Evolutionary conservation across 305 asterid genomes (phyloP), one percentile per base, ranked within the genome.

Genomic region (Nicotiana rustica): DNA sequence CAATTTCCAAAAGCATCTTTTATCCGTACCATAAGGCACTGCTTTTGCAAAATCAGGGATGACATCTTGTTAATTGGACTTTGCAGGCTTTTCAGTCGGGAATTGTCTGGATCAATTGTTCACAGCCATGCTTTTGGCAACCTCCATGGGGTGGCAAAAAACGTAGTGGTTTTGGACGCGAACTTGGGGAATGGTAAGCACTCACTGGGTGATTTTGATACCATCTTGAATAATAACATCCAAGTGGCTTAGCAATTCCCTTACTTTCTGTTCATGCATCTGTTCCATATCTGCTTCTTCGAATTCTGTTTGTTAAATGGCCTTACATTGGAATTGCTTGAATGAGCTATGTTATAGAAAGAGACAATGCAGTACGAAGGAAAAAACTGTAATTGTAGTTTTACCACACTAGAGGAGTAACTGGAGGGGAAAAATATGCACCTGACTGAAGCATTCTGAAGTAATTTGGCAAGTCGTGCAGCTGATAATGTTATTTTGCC

Each of bases 111-210:
- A 88, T 96, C 35, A 96, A 96, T 88, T 96, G 99, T 90, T 96
- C 99, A 18, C 99, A 94, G 88, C 99, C 99, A 19, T 92, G 98
- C 96, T 96, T 94, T 92, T 82, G 92, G 82, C 99, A 96, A 86
- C 97, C 99, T 78, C 99, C 99, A 14, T 96, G 99, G 99, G 99
- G 99, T 55, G 99, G 99, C 86, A 92, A 88, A 86, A 96, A 94
- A 85, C 97, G 94, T n/a, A 96, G 99, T 85, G 99, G 99, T 44
- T 96, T 94, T 86, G 99, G 99, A 41, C 98, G 98, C 56, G 99
- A 96, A 82, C 96, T 96, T 67, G 99, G 99, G 62, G 98, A 94
- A 89, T 88, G 98, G 99, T 96, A 93, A 84, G 66, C 38, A 75
- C 80, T 52, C 29, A 29, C 17, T 55, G 25, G 65, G 15, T 75